Evolutionary conservation across 2,329 filamentous ascomycete genomes (phyloP).

Genomic region (Alternaria solani): DNA sequence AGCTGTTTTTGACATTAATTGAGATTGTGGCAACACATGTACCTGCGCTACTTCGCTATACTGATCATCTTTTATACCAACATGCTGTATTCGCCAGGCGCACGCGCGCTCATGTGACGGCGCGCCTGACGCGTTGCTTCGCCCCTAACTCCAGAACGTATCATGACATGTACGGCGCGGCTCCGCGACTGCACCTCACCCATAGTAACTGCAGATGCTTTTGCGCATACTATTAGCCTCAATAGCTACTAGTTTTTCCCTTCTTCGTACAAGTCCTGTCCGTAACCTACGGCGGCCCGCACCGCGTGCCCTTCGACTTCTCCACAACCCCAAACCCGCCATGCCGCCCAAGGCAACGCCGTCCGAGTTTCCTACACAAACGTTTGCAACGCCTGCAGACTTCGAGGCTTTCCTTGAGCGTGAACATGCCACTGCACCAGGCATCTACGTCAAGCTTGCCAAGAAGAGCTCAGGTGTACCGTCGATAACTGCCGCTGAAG

Average conservation of each 20-base stretch:
- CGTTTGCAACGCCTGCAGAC: slow-evolving; percentile 15
- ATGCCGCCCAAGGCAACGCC: slow-evolving; percentile 14
- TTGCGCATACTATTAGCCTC: neutral
- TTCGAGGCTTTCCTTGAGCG: slow-evolving; percentile 43
- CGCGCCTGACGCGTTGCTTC: neutral
- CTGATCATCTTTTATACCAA: neutral
- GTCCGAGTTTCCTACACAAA: slow-evolving; percentile 14
- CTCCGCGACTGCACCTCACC: neutral
- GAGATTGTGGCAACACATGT: neutral
- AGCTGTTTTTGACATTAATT: neutral
- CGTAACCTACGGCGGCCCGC: neutral
- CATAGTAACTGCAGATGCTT: neutral
- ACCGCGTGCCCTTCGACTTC: neutral
- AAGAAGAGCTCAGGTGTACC: slow-evolving; percentile 58
- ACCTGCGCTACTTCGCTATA: neutral
- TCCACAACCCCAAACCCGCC: neutral
- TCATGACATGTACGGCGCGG: neutral
- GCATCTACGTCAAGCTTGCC: slow-evolving; percentile 60
- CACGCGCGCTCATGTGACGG: neutral
- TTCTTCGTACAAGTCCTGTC: neutral
- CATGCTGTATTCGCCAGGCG: neutral
- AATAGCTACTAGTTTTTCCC: neutral
- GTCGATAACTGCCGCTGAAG: slow-evolving; percentile 59
- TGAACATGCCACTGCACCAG: slow-evolving; percentile 46
- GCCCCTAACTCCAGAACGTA: neutral